Percentiles rank a stretch among this genome's conserved stretches.
phyloP scores from a whole-genome alignment of 2,329 filamentous ascomycete genomes.

The Fusarium piperis region DNA sequence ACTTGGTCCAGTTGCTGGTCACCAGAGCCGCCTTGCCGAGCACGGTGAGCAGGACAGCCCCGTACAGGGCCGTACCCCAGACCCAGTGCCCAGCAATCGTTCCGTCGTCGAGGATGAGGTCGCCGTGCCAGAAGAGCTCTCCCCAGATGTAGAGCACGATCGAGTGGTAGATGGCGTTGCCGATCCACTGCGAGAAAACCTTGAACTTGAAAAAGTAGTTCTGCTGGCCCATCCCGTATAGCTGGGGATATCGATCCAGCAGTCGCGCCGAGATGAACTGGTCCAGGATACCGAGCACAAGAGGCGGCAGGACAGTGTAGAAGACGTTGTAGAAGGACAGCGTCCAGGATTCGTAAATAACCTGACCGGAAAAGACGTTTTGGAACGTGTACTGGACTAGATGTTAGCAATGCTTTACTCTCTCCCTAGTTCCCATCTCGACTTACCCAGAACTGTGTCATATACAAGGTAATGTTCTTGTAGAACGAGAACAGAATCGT shows the following conservation, averaged over 20 bases:
- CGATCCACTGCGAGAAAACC: slow-evolving; percentile 92
- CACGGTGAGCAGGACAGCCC: slow-evolving; percentile 90
- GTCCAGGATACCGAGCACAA: slow-evolving; percentile 95
- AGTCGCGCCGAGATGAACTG: slow-evolving; percentile 96
- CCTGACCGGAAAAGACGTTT: slow-evolving; percentile 96
- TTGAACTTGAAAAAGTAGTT: slow-evolving; percentile 94
- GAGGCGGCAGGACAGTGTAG: slow-evolving; percentile 92
- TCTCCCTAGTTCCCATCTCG: neutral
- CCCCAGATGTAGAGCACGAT: slow-evolving; percentile 89
- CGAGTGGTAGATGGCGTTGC: slow-evolving; percentile 95
- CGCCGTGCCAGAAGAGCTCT: slow-evolving; percentile 82
- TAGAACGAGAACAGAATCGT: slow-evolving; percentile 99
- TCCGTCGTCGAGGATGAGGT: slow-evolving; percentile 82
- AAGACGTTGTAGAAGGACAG: slow-evolving; percentile 99
- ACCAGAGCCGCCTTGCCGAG: slow-evolving; percentile 94
- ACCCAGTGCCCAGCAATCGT: slow-evolving; percentile 93
- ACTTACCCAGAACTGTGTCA: slow-evolving; percentile 98
- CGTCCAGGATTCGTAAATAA: slow-evolving; percentile 99
- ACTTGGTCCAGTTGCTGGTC: slow-evolving; percentile 99
- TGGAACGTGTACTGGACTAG: slow-evolving; percentile 86
- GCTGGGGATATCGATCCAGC: slow-evolving; percentile 93
- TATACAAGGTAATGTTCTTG: slow-evolving; percentile 98
- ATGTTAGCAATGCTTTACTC: slow-evolving; percentile 26
- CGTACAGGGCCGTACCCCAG: slow-evolving; percentile 96
- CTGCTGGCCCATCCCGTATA: slow-evolving; percentile 92